Conservation (phyloP, 2,329 filamentous ascomycete genomes). For the Verticillium longisporum region DNA sequence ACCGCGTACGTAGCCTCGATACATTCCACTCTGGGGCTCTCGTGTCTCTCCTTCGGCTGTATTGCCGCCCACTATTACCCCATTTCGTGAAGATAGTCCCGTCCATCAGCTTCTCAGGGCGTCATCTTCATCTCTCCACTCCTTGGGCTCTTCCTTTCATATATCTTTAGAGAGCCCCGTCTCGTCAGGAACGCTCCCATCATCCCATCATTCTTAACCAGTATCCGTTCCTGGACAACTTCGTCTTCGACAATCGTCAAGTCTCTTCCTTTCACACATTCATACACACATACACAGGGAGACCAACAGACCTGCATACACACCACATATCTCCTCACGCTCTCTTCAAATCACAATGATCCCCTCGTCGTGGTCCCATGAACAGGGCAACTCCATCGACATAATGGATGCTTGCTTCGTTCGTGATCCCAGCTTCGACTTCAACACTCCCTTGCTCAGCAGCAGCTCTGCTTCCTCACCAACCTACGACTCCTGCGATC, state of each 20-base stretch:
- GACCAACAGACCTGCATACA: slow-evolving; percentile 1
- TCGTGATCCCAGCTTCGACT: slow-evolving; percentile 9
- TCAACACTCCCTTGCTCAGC: slow-evolving; percentile 8
- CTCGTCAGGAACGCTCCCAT: slow-evolving; percentile 17
- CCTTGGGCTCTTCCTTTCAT: slow-evolving; percentile 29
- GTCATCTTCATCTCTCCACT: slow-evolving; percentile 20
- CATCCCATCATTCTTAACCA: slow-evolving; percentile 13
- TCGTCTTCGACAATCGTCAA: slow-evolving; percentile 1
- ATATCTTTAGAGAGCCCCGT: slow-evolving; percentile 34
- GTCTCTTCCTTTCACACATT: slow-evolving; percentile 1
- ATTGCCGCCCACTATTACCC: slow-evolving; percentile 13
- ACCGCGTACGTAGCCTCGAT: slow-evolving; percentile 13
- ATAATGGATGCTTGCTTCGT: slow-evolving; percentile 9
- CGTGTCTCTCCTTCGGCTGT: slow-evolving; percentile 23
- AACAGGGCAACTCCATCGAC: slow-evolving; percentile 5
- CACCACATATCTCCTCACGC: slow-evolving; percentile 7
- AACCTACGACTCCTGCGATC: slow-evolving; percentile 34
- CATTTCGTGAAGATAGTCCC: slow-evolving; percentile 9
- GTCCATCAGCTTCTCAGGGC: slow-evolving; percentile 10
- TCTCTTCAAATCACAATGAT: slow-evolving; percentile 1
- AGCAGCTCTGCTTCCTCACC: slow-evolving; percentile 23
- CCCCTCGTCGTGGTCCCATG: neutral
- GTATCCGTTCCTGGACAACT: slow-evolving; percentile 9
- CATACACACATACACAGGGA: slow-evolving; percentile 7
- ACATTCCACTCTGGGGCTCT: slow-evolving; percentile 25